Evolutionary conservation across 495 filamentous ascomycete genomes (phyloP).

Genomic region (Penicillium waksmanii): DNA sequence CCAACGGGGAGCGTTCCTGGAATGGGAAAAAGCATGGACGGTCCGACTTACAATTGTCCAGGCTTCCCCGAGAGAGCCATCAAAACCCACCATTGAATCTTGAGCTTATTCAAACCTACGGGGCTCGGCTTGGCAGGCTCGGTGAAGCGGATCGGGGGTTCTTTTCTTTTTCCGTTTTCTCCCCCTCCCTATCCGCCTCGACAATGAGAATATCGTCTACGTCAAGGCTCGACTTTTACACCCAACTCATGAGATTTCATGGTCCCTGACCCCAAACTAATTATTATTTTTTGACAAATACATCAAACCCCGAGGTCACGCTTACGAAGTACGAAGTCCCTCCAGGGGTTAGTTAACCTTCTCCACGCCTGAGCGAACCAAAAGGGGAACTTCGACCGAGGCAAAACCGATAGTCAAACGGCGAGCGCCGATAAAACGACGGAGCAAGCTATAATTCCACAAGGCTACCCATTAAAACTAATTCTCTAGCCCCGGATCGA

Average conservation of each 20-base stretch:
- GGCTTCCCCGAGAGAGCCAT: neutral
- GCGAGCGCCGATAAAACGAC: neutral
- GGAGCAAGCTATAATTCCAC: neutral
- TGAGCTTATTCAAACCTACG: constrained; percentile 27
- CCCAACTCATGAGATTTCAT: neutral
- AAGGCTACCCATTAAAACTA: constrained; percentile 23
- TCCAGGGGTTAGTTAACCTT: neutral
- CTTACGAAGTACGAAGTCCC: neutral
- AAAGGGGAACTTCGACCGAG: neutral
- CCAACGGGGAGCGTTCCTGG: neutral
- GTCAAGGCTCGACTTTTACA: neutral
- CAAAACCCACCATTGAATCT: constrained; percentile 25
- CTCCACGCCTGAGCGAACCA: neutral
- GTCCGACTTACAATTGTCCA: neutral
- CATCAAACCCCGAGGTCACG: constrained; percentile 1
- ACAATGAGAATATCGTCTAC: neutral
- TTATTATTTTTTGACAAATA: neutral
- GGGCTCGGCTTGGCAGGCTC: constrained; percentile 1
- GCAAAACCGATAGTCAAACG: neutral
- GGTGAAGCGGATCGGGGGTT: neutral
- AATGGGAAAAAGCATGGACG: neutral
- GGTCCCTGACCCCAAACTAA: neutral
- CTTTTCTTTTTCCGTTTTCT: neutral
- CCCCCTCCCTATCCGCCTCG: neutral
- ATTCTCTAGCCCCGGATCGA: constrained; percentile 30